Evolutionary conservation across 2,329 filamentous ascomycete genomes (phyloP).

Genomic region (Thelonectria rubi): DNA sequence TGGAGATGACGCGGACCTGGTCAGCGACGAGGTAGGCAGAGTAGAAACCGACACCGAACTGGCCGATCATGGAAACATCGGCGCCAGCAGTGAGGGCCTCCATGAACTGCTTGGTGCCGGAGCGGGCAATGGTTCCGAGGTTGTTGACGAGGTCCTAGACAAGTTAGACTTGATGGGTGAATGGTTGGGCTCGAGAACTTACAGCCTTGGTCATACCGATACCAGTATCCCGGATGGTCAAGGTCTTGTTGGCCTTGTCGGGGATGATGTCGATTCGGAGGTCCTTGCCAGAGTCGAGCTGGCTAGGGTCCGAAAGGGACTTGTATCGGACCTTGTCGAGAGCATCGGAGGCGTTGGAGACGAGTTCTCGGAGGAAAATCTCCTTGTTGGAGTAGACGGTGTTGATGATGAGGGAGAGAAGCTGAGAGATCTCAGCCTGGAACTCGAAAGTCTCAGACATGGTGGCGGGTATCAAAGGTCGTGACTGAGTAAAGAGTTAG

Average conservation of each 20-base stretch:
- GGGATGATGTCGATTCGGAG: slow-evolving; percentile 99
- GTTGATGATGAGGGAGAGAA: slow-evolving; percentile 99
- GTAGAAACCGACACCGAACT: slow-evolving; percentile 99
- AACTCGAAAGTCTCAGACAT: slow-evolving; percentile 99
- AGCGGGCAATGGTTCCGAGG: slow-evolving; percentile 98
- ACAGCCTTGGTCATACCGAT: slow-evolving; percentile 99
- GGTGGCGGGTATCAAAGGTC: slow-evolving; percentile 60
- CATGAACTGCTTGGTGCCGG: slow-evolving; percentile 99
- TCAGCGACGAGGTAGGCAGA: slow-evolving; percentile 99
- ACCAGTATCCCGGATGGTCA: slow-evolving; percentile 97
- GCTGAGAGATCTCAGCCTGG: slow-evolving; percentile 99
- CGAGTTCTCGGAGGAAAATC: slow-evolving; percentile 98
- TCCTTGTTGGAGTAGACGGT: slow-evolving; percentile 99
- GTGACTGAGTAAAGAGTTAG: slow-evolving; percentile 41
- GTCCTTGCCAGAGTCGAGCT: slow-evolving; percentile 97
- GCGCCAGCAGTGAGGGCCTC: slow-evolving; percentile 97
- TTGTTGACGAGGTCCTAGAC: slow-evolving; percentile 96
- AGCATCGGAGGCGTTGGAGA: slow-evolving; percentile 98
- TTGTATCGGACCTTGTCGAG: slow-evolving; percentile 99
- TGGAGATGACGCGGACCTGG: slow-evolving; percentile 93
- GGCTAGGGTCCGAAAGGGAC: slow-evolving; percentile 94
- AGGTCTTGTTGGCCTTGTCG: slow-evolving; percentile 95
- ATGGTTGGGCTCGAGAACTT: slow-evolving; percentile 57
- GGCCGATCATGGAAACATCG: slow-evolving; percentile 99
- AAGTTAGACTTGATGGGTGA: slow-evolving; percentile 9